These are phyloP conservation scores for Cyclocybe cylindracea DNA, from an alignment of 768 basidiomycete species.

Conservation along the genomic window DNA sequence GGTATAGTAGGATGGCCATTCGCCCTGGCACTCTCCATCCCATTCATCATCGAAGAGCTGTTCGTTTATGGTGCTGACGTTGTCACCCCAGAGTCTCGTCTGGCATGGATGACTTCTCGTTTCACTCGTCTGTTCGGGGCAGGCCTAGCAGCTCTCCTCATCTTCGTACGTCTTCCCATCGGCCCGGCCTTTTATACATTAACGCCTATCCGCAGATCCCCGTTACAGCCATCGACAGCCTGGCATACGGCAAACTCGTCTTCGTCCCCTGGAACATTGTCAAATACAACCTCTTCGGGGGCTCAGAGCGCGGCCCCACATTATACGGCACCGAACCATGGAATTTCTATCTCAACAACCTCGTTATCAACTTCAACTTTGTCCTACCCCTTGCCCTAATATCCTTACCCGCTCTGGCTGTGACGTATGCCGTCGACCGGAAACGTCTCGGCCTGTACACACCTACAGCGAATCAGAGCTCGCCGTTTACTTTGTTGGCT, in stretches of 20 bases:
- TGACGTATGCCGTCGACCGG: constrained; percentile 76
- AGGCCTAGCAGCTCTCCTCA: constrained; percentile 54
- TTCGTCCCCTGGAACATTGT: constrained; percentile 94
- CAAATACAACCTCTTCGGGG: constrained; percentile 89
- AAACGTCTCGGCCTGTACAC: constrained; percentile 67
- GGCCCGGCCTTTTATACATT: not conserved
- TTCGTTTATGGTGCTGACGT: constrained; percentile 74
- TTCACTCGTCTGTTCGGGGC: constrained; percentile 57
- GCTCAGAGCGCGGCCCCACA: constrained; percentile 77
- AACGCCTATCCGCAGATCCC: constrained; percentile 59
- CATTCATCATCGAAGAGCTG: constrained; percentile 89
- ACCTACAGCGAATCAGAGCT: constrained; percentile 60
- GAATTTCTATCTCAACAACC: constrained; percentile 85
- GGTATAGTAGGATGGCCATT: constrained; percentile 98
- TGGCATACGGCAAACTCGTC: constrained; percentile 78
- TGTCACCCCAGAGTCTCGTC: constrained; percentile 44
- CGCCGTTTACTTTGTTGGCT: constrained; percentile 76
- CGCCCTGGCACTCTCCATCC: constrained; percentile 81
- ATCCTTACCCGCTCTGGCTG: constrained; percentile 73
- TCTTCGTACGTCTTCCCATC: constrained; percentile 54
- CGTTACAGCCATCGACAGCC: constrained; percentile 78
- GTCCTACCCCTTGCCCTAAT: constrained; percentile 77
- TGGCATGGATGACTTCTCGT: constrained; percentile 61
- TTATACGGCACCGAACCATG: constrained; percentile 92
- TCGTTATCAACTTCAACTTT: constrained; percentile 93